Base-by-base conservation (phyloP, 1,284 basidiomycete genomes). In the Cryptococcus sp. region DNA sequence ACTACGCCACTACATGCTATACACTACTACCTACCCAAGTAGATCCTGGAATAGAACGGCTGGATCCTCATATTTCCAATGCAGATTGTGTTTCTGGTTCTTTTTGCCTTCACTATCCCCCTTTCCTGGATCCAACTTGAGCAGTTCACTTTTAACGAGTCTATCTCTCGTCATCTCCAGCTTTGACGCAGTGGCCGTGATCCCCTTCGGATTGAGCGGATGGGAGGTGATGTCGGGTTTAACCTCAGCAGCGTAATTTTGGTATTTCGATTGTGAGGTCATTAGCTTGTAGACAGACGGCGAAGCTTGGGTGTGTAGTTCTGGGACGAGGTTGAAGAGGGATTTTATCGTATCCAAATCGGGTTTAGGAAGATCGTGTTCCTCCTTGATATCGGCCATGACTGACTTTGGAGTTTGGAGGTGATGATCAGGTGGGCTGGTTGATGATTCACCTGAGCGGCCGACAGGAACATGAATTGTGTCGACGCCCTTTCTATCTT, bases 51-150 rank as follows among this genome's bases (percentile, higher is more conserved):
- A 59, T 37, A 75, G 68, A 3, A 72, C 45, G 16, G 73, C 73
- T 32, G 74, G 74, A 64, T 76, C 74, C 48, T 75, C 73, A 57
- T 76, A 76, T 52, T 69, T 71, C 74, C 74, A 76, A 60, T 76
- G 72, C 34, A 68, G 51, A 48, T 62, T 72, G 57, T 73, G 72
- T 49, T 70, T 73, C 53, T 65, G 69, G 24, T 65, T 67, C 56
- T 73, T 72, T 50, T 64, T 67, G 22, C 60, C 62, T 21, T 60
- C 63, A 7, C 45, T 54, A 19, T 45, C 59, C 0, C 54, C 62
- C 18, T 58, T 64, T 1, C 62, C 61, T 48, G 70, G 68, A 54
- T 73, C 72, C 11, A 72, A 43, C 50, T 72, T 72, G 28, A 73
- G 51, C 45, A 73, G 45, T 4, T 65, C 65, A 5, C 55, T 59